A percentile compares a stretch with the other conserved stretches of the same genome.
These are phyloP conservation scores for Plantago coronopus DNA, from an alignment of 305 asterid species.

Conservation along the genomic window DNA sequence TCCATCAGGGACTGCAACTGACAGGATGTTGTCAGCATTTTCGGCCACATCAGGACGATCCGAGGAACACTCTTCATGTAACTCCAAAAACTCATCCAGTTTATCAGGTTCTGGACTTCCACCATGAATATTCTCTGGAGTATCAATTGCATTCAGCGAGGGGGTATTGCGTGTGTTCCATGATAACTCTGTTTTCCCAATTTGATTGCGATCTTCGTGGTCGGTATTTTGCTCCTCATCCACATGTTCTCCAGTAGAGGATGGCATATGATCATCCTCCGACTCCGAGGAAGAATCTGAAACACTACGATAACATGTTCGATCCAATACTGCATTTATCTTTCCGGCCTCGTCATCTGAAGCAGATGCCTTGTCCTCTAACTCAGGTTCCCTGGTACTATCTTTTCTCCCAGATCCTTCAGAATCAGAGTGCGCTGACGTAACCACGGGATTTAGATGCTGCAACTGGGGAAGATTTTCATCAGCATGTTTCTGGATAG, in stretches of 20 bases:
- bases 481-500: conserved; percentile 27
- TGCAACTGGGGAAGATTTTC: conserved; percentile 33
- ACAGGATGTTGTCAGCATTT: conserved; percentile 26
- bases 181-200: conserved; percentile 22
- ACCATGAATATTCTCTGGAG: conserved; percentile 19
- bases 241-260: conserved; percentile 28
- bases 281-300: conserved; percentile 25
- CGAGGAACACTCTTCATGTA: conserved; percentile 24
- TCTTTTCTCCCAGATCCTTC: conserved; percentile 28
- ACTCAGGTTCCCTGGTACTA: conserved; percentile 28
- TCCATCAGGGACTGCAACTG: conserved; percentile 25
- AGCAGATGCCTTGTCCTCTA: conserved; percentile 15
- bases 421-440: conserved; percentile 31
- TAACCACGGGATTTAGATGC: conserved; percentile 33
- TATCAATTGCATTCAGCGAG: conserved; percentile 25
- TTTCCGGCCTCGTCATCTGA: conserved; percentile 27
- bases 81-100: conserved; percentile 32
- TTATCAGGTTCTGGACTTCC: conserved; percentile 25
- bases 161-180: conserved; percentile 16
- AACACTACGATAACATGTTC: conserved; percentile 28
- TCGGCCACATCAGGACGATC: conserved; percentile 29
- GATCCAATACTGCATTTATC: conserved; percentile 26
- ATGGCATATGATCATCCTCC: conserved; percentile 33
- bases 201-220: conserved; percentile 24
- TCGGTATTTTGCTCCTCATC: conserved; percentile 33